Evolutionary conservation across 306 rosid species (phyloP).

Genomic region (Acmispon strigosus): DNA sequence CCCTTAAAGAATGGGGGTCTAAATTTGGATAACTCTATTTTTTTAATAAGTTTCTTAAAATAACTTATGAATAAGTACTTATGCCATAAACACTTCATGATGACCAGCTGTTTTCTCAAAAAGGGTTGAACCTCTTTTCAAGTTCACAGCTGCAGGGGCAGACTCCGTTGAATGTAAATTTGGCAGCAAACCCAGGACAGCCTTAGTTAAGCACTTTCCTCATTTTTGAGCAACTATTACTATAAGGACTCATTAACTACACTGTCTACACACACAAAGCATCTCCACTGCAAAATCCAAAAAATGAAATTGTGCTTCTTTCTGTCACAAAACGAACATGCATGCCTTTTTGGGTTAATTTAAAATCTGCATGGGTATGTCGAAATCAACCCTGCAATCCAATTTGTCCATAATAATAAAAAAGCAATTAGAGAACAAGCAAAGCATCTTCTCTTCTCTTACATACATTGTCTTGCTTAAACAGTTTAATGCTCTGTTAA

Average conservation of each 20-base stretch:
- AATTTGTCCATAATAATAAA: conserved; percentile 16
- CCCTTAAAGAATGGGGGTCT: no score
- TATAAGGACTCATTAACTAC: no score
- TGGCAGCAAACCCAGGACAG: no score
- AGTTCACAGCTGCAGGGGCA: no score
- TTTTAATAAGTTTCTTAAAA: no score
- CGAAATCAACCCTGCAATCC: conserved; percentile 19
- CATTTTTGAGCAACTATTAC: background rate
- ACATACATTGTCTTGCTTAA: conserved; percentile 33
- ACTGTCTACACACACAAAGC: no score
- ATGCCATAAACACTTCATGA: no score
- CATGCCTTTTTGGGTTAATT: conserved; percentile 26
- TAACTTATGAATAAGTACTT: no score
- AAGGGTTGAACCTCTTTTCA: no score
- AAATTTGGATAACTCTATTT: no score
- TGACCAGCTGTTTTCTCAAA: no score
- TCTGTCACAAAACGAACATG: background rate
- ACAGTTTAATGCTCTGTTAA: background rate
- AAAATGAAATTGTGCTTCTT: background rate
- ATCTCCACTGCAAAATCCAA: background rate
- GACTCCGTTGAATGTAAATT: no score
- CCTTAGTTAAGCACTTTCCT: background rate
- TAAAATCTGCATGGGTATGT: conserved; percentile 39
- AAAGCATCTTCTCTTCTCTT: conserved; percentile 53
- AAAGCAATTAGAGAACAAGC: conserved; percentile 30